A percentile compares a stretch with the other conserved stretches of the same genome.
Evolutionary conservation across 2,329 filamentous ascomycete species (phyloP).

Genomic region (Geosmithia putterillii): DNA sequence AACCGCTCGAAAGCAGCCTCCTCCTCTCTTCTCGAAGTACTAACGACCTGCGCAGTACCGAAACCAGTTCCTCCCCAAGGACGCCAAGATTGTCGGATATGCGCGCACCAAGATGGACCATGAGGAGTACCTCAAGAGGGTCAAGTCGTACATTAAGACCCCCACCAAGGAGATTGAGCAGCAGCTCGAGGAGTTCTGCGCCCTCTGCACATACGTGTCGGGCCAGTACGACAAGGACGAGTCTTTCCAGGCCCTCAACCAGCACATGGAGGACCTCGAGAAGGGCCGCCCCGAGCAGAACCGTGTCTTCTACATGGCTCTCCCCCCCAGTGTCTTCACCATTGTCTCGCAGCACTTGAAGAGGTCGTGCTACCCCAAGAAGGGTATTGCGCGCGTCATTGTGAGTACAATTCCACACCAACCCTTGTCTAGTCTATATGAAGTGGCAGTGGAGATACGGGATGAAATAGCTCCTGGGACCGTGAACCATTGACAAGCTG

Average conservation of each 20-base stretch:
- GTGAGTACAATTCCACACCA: constrained; percentile 43
- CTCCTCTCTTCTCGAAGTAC: neutral
- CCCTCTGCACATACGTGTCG: constrained; percentile 84
- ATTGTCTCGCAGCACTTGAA: constrained; percentile 96
- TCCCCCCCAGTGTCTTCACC: constrained; percentile 95
- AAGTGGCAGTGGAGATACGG: neutral
- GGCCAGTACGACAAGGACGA: constrained; percentile 97
- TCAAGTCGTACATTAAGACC: constrained; percentile 98
- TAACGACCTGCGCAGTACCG: constrained; percentile 54
- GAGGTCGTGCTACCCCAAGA: constrained; percentile 88
- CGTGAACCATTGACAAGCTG: neutral
- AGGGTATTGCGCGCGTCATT: constrained; percentile 86
- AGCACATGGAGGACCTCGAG: constrained; percentile 79
- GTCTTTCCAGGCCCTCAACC: constrained; percentile 74
- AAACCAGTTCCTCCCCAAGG: constrained; percentile 96
- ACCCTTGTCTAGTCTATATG: too few species aligned
- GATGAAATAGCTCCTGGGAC: neutral
- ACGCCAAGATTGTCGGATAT: constrained; percentile 96
- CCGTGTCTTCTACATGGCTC: constrained; percentile 97
- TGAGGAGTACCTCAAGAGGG: constrained; percentile 83
- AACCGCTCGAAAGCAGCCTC: neutral
- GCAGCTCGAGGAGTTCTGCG: constrained; percentile 82
- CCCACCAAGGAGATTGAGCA: constrained; percentile 96
- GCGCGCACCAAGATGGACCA: constrained; percentile 99
- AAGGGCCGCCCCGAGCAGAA: constrained; percentile 71